Evolutionary conservation across 169 alveolate genomes (phyloP).

Genomic region (Blepharisma undulans): DNA sequence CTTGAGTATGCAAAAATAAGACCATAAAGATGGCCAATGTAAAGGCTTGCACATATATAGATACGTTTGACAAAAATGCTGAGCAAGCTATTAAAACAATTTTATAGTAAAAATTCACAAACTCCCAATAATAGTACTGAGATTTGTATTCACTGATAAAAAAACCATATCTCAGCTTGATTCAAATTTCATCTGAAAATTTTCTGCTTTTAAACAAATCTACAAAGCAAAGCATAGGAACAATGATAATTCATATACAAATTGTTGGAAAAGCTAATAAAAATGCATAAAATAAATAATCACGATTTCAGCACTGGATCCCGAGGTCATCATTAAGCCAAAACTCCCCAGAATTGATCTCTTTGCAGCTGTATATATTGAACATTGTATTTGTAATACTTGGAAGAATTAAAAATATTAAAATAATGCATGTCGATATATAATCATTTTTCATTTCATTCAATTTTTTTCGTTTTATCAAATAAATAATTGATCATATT

Average conservation of each 20-base stretch:
- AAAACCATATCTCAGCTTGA: background rate
- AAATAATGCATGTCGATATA: background rate
- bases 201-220: no score
- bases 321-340: background rate
- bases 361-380: background rate
- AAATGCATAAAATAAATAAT: background rate
- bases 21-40: background rate
- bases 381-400: background rate
- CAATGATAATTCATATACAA: background rate
- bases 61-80: background rate
- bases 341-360: background rate
- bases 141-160: background rate
- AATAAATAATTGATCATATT: background rate
- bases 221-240: background rate
- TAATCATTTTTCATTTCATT: background rate
- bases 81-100: background rate
- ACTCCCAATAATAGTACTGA: background rate
- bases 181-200: no score
- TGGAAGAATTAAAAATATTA: background rate
- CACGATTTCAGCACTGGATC: background rate
- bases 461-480: background rate
- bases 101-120: background rate
- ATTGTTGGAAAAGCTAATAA: background rate
- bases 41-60: background rate
- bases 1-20: background rate